phyloP scores from a whole-genome alignment of 2,329 filamentous ascomycete genomes.

The Alternaria conjuncta region DNA sequence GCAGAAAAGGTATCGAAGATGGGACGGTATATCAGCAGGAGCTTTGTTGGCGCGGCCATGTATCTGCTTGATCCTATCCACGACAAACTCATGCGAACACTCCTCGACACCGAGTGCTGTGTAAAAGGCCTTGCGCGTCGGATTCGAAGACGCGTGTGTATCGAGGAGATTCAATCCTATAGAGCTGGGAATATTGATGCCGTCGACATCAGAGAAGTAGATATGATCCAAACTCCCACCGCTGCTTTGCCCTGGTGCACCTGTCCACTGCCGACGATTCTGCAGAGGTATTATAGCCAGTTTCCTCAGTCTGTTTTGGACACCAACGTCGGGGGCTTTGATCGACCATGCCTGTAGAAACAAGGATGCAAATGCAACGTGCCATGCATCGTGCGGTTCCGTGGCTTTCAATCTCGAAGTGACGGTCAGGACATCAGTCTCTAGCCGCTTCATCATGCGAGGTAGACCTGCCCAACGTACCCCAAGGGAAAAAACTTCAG shows the following conservation, averaged over 20 bases:
- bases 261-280: conserved; percentile 15
- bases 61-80: conserved; percentile 10
- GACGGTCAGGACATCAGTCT: conserved; percentile 6
- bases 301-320: conserved; percentile 3
- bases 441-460: conserved; percentile 10
- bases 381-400: conserved; percentile 17
- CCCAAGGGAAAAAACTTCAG: conserved; percentile 8
- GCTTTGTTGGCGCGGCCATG: not conserved
- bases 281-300: conserved; percentile 22
- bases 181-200: conserved; percentile 13
- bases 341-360: not conserved
- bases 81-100: conserved; percentile 14
- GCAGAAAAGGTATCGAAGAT: conserved; percentile 18
- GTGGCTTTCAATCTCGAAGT: conserved; percentile 5
- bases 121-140: conserved; percentile 16
- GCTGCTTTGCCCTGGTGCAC: conserved; percentile 5
- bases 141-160: conserved; percentile 2
- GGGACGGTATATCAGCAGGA: not conserved
- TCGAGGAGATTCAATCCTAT: conserved; percentile 17
- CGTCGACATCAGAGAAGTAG: conserved; percentile 20
- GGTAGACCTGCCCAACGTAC: not conserved
- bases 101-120: conserved; percentile 21
- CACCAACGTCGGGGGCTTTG: not conserved
- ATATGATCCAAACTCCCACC: conserved; percentile 6
- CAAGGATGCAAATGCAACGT: conserved; percentile 14